Conservation (phyloP, 345 rosid genomes). For the Eutrema heterophyllum region DNA sequence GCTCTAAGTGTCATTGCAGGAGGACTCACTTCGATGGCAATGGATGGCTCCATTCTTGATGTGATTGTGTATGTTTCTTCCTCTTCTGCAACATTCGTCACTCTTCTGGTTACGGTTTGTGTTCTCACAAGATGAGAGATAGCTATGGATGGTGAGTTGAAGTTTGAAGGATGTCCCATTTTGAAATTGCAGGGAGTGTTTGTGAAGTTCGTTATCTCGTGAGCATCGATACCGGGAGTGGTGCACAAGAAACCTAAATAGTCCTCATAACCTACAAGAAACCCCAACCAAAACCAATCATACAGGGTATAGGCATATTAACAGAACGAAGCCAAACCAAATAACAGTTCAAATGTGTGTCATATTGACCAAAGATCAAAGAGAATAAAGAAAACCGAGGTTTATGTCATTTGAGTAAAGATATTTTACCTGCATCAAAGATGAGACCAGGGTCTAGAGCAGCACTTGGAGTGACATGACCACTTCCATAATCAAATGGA, state of each 20-base stretch:
- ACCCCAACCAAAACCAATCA: background rate
- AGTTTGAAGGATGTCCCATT: conserved; percentile 77
- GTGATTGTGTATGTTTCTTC: conserved; percentile 86
- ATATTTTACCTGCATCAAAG: conserved; percentile 75
- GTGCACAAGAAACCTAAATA: conserved; percentile 94
- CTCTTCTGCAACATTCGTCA: conserved; percentile 68
- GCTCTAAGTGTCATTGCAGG: conserved; percentile 78
- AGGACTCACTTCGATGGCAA: conserved; percentile 79
- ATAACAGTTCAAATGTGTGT: background rate
- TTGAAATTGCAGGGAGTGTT: conserved; percentile 67
- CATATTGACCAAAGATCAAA: background rate
- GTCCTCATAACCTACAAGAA: conserved; percentile 65
- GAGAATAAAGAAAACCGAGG: background rate
- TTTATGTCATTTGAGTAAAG: background rate
- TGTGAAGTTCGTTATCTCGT: conserved; percentile 78
- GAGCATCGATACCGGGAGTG: conserved; percentile 73
- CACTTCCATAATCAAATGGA: conserved; percentile 96
- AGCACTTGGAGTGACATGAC: conserved; percentile 93
- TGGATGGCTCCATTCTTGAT: conserved; percentile 73
- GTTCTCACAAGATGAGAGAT: conserved; percentile 74
- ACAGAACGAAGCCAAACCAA: too few species aligned
- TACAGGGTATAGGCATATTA: background rate
- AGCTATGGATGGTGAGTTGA: conserved; percentile 87
- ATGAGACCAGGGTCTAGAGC: conserved; percentile 97
- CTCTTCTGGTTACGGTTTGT: conserved; percentile 61